Evolutionary conservation across 2,329 filamentous ascomycete species (phyloP).

Genomic region (Pseudogymnoascus sp.): DNA sequence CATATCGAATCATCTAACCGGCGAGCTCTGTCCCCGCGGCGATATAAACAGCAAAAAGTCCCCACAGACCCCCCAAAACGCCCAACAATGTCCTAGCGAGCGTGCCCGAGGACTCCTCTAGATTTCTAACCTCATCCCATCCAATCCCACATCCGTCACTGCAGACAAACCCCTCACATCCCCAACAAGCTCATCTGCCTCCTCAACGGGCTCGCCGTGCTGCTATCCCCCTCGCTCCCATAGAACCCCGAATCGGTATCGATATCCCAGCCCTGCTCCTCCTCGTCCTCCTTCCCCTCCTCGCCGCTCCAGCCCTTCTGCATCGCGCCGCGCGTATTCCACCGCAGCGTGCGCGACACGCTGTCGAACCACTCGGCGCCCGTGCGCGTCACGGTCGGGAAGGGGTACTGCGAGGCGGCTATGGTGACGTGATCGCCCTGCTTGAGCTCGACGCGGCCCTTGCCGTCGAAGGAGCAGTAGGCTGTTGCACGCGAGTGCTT

Average conservation of each 20-base stretch:
- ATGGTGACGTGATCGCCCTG: conserved; percentile 96
- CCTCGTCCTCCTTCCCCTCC: conserved; percentile 33
- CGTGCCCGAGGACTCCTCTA: conserved; percentile 1
- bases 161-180: conserved; percentile 30
- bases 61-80: neutral
- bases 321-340: conserved; percentile 87
- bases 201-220: conserved; percentile 58
- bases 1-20: neutral
- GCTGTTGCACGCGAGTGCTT: conserved; percentile 80
- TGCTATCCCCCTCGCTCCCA: conserved; percentile 65
- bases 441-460: conserved; percentile 84
- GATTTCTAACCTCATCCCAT: neutral
- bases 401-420: conserved; percentile 90
- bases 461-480: conserved; percentile 96
- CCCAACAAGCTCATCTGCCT: conserved; percentile 68
- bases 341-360: conserved; percentile 81
- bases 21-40: neutral
- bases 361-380: conserved; percentile 95
- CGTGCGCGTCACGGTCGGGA: conserved; percentile 87
- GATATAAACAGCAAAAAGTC: neutral
- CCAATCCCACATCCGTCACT: neutral
- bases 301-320: conserved; percentile 68
- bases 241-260: conserved; percentile 75
- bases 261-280: conserved; percentile 77
- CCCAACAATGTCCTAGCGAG: neutral